Conservation (phyloP, 768 basidiomycete genomes). For the Boletus subcaerulescens region DNA sequence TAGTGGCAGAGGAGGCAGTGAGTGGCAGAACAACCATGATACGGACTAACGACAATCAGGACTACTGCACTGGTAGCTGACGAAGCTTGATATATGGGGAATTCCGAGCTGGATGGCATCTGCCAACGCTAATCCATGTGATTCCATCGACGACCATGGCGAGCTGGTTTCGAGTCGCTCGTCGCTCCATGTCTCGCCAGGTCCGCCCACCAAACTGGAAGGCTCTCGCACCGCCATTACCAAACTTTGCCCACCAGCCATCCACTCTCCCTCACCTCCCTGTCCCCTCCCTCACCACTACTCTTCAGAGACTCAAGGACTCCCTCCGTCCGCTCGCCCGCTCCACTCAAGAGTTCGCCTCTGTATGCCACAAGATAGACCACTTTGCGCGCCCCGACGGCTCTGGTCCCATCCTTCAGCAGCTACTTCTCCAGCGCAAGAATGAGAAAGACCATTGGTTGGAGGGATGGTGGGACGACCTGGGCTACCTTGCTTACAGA, state of each 20-base stretch:
- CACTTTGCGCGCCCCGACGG: conserved; percentile 47
- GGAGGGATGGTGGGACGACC: conserved; percentile 93
- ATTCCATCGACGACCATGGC: background rate
- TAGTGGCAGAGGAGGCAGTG: too few relatives aligned
- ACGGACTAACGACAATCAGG: background rate
- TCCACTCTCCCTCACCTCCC: conserved; percentile 65
- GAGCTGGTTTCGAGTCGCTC: background rate
- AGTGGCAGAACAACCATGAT: too few relatives aligned
- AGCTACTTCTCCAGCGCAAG: conserved; percentile 54
- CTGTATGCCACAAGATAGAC: conserved; percentile 62
- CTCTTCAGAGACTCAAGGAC: conserved; percentile 65
- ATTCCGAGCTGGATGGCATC: background rate
- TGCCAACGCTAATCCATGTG: too few relatives aligned
- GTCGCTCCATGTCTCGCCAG: conserved; percentile 16
- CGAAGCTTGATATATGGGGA: too few relatives aligned
- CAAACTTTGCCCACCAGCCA: conserved; percentile 65
- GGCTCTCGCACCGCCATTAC: conserved; percentile 56
- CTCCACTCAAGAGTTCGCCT: conserved; percentile 53
- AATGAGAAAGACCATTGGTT: conserved; percentile 73
- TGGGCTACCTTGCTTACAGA: conserved; percentile 77
- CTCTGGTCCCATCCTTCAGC: conserved; percentile 57
- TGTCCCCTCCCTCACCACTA: conserved; percentile 64
- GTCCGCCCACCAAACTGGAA: conserved; percentile 66
- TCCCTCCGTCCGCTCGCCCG: conserved; percentile 73
- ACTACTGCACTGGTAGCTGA: too few relatives aligned